Base-by-base conservation (phyloP, 1,139 yeast species). In the Arxiozyma slooffiae region DNA sequence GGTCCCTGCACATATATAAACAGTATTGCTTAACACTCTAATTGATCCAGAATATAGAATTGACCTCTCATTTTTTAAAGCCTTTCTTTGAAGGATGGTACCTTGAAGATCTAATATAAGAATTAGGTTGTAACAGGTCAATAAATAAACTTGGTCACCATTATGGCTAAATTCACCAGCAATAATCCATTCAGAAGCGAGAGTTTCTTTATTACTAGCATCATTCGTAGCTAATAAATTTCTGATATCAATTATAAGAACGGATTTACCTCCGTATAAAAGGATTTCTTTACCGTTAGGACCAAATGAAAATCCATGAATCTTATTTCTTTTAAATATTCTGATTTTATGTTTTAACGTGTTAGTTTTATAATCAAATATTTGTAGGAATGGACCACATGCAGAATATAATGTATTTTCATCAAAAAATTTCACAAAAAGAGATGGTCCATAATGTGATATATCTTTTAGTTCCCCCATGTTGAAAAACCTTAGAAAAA, bases 31-130 rank as follows among this genome's bases (percentile, higher is more conserved):
- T 7, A 73, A 54, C 0, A 80, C 77, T 50, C 75, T 74, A 40
- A 92, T 77, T 1, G 88, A 75, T 0, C 97, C 97, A 18, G 96
- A 85, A 63, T 92, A 92, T 43, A 92, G 73, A 43, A 92, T 83
- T 4, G 96, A 85, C 58, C 85, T 82, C 66, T 88, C 95, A 20
- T 77, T 76, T 59, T 85, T 80, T 4, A 70, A 55, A 21, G 78
- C 73, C 37, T 73, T 71, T 22, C 73, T 75, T 11, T 71, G 70
- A 0, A 67, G 52, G 6, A 61, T 55, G 24, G 57, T 53, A 1
- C 66, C 62, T 2, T 57, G 55, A 4, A 76, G 49, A 49, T 77
- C 77, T 4, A 82, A 63, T 24, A 74, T 66, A 44, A 81, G 67
- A 1, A 92, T 78, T 40, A 78, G 76, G 63, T 92, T 90, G 64